Evolutionary conservation across 78 protist genomes (phyloP), one percentile per base, ranked within the genome.

Genomic region (Guillardia theta): DNA sequence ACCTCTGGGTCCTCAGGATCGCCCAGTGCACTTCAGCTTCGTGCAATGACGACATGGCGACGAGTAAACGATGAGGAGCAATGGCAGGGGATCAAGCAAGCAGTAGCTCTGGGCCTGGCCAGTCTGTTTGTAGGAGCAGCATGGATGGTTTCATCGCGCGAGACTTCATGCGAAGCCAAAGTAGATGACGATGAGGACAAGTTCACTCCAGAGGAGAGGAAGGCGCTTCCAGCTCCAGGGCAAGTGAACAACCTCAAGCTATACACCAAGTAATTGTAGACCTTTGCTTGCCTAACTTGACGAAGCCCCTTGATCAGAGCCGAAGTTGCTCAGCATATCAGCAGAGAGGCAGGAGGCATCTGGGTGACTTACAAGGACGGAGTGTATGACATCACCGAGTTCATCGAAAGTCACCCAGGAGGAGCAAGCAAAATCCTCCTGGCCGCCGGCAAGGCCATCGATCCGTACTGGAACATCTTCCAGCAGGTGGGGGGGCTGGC

Each of bases 361-460:
- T 78, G 90, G 90, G 90, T 78, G 3, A 78, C 90, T 19, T 78
- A 78, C 9, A 78, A 78, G 90, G 90, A 78, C 64, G 93, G 64
- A 0, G 93, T 88, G 33, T 88, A 88, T 64, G 93, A 88, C 64
- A 88, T 88, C 93, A 88, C 93, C 6, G 64, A 88, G 39, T 88
- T 88, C 64, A 22, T 88, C 43, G 93, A 88, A 18, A 64, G 70
- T 9, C 93, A 88, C 33, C 93, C 93, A 15, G 90, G 90, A 24
- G 78, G 64, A 1, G 27, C 64, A 15, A 4, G 39, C 44, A 33
- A 54, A 24, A 48, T 88, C 15, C 15, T 88, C 50, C 19, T 53
- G 78, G 78, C 64, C 36, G 78, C 93, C 9, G 93, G 93, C 0
- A 48, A 48, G 64, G 6, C 54, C 33, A 18, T 88, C 41, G 93